Percentiles rank a stretch among this genome's conserved stretches.
phyloP scores from a whole-genome alignment of 106 monocot species.

The Chionographis japonica region DNA sequence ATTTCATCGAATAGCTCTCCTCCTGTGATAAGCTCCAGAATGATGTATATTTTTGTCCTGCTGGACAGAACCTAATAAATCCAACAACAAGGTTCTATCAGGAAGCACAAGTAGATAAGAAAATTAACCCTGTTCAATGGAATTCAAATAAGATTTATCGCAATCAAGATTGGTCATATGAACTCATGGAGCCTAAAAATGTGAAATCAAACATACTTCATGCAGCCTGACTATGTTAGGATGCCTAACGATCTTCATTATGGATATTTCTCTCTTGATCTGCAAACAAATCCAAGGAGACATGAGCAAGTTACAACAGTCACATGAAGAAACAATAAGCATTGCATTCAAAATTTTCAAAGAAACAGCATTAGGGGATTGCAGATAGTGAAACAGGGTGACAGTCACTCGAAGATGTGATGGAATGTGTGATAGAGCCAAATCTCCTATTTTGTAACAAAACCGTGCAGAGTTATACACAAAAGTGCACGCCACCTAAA shows the following conservation, averaged over 20 bases:
- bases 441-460: no score
- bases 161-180: not conserved
- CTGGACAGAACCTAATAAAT: constrained; percentile 73
- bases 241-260: constrained; percentile 98
- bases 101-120: not conserved
- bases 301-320: not conserved
- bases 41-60: constrained; percentile 87
- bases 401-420: no score
- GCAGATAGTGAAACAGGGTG: not conserved
- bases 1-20: constrained; percentile 96
- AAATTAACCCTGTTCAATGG: not conserved
- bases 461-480: no score
- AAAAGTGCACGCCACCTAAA: no score
- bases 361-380: not conserved
- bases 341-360: not conserved
- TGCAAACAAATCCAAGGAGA: constrained; percentile 14
- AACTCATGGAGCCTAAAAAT: not conserved
- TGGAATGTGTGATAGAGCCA: no score
- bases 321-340: not conserved
- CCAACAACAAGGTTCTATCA: not conserved
- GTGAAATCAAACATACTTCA: constrained; percentile 45
- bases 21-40: constrained; percentile 79
- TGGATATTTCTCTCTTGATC: constrained; percentile 95
- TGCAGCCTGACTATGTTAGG: constrained; percentile 78
- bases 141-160: constrained; percentile 1